phyloP scores from a whole-genome alignment of 192 early-diverging fungal species.

The Nowakowskiella sp. region DNA sequence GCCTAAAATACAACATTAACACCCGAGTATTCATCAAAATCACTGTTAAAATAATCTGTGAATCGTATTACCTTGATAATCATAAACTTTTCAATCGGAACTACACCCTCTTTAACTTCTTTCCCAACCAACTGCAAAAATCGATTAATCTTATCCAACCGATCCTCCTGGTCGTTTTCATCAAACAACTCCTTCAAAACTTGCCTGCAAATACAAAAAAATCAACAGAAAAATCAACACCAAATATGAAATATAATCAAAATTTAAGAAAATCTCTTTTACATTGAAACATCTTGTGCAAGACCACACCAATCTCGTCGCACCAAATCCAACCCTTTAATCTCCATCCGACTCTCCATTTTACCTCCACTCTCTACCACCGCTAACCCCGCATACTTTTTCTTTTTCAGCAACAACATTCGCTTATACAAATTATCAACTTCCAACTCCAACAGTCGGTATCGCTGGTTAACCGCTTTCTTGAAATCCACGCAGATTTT shows the following conservation, averaged over 20 bases:
- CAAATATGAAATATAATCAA: slow-evolving; percentile 19
- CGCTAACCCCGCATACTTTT: slow-evolving; percentile 91
- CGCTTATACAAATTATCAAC: slow-evolving; percentile 89
- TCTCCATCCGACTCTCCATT: slow-evolving; percentile 49
- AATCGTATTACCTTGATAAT: slow-evolving; percentile 90
- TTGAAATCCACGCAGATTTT: slow-evolving; percentile 77
- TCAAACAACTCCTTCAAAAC: slow-evolving; percentile 52
- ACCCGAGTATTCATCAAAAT: neutral
- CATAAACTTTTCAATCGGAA: slow-evolving; percentile 76
- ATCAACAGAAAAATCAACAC: slow-evolving; percentile 14
- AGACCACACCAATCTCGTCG: slow-evolving; percentile 96
- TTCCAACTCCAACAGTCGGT: slow-evolving; percentile 92
- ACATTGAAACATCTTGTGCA: slow-evolving; percentile 79
- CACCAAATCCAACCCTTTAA: slow-evolving; percentile 92
- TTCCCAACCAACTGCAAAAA: slow-evolving; percentile 62
- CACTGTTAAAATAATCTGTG: too few relatives aligned
- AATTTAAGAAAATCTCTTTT: slow-evolving; percentile 16
- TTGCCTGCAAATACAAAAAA: slow-evolving; percentile 8
- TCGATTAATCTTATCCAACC: slow-evolving; percentile 69
- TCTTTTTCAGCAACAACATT: slow-evolving; percentile 91
- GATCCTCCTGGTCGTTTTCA: slow-evolving; percentile 60
- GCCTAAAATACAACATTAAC: slow-evolving; percentile 31
- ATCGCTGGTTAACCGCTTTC: slow-evolving; percentile 79
- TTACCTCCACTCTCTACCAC: slow-evolving; percentile 39
- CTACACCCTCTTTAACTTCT: slow-evolving; percentile 57